Conservation (phyloP, 2,329 filamentous ascomycete genomes). For the Aspergillus sp. region DNA sequence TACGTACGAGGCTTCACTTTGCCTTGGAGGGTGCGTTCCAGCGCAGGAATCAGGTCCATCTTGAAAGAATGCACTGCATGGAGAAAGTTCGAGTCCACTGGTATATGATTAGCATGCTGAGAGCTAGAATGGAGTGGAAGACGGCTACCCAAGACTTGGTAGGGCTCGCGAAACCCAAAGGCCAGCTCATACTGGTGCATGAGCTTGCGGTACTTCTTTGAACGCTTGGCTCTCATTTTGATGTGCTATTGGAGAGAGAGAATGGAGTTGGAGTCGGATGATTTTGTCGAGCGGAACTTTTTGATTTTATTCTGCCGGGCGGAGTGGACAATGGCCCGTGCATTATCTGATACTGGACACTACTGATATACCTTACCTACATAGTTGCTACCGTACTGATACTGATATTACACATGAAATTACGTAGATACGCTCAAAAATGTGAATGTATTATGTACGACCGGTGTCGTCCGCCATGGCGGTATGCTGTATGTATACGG, state of each 20-base stretch:
- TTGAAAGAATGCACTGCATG: slow-evolving; percentile 78
- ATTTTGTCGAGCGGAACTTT: slow-evolving; percentile 25
- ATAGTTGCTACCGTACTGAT: no score
- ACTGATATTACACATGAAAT: no score
- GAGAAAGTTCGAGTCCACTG: slow-evolving; percentile 81
- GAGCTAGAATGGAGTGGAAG: background rate
- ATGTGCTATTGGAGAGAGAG: slow-evolving; percentile 14
- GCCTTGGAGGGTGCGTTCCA: slow-evolving; percentile 82
- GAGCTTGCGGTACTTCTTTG: slow-evolving; percentile 80
- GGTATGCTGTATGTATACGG: no score
- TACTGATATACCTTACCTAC: no score
- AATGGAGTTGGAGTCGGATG: slow-evolving; percentile 12
- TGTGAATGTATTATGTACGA: no score
- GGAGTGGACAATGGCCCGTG: slow-evolving; percentile 28
- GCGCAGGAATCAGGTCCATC: slow-evolving; percentile 76
- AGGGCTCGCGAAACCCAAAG: slow-evolving; percentile 90
- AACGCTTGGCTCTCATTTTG: slow-evolving; percentile 66
- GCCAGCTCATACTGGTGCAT: slow-evolving; percentile 87
- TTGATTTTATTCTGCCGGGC: slow-evolving; percentile 33
- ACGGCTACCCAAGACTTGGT: slow-evolving; percentile 71
- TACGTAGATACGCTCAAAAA: no score
- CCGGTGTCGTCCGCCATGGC: no score
- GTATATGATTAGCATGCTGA: slow-evolving; percentile 11
- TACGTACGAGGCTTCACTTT: slow-evolving; percentile 77
- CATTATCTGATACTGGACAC: slow-evolving; percentile 1